Percentiles rank a stretch among this genome's conserved stretches.
These are phyloP conservation scores for Esteya vermicola DNA, from an alignment of 2,329 filamentous ascomycete species.

Conservation along the genomic window DNA sequence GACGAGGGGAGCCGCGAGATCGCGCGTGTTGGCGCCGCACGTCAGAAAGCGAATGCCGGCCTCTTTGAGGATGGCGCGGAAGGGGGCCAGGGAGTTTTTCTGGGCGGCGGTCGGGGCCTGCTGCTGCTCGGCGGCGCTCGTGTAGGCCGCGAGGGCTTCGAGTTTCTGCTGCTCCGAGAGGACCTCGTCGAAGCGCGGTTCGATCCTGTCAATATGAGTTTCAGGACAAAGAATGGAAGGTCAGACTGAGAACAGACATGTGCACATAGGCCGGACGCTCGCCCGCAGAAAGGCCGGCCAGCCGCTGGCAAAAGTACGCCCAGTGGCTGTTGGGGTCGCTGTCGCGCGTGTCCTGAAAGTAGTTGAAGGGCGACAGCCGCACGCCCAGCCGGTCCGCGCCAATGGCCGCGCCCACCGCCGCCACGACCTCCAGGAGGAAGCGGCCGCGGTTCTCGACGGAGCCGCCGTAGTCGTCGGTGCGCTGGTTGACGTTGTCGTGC, in stretches of 20 bases:
- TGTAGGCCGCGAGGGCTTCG: constrained; percentile 33
- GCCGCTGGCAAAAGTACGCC: constrained; percentile 24
- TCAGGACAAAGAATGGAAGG: neutral
- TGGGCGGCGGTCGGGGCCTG: neutral
- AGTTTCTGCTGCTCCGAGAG: constrained; percentile 22
- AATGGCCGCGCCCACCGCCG: constrained; percentile 28
- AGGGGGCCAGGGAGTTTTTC: constrained; percentile 8
- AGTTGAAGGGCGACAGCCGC: constrained; percentile 39
- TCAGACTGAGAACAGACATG: constrained; percentile 1
- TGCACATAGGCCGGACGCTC: constrained; percentile 5
- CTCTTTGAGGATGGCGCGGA: constrained; percentile 28
- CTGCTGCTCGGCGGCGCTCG: constrained; percentile 3
- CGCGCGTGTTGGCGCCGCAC: constrained; percentile 14
- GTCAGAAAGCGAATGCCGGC: constrained; percentile 22
- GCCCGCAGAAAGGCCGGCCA: constrained; percentile 9
- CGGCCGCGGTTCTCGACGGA: constrained; percentile 13
- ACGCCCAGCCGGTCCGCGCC: constrained; percentile 35
- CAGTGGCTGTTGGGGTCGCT: constrained; percentile 43
- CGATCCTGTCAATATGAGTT: constrained; percentile 1
- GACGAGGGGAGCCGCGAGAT: constrained; percentile 14
- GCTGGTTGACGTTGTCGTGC: constrained; percentile 8
- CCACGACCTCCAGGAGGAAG: constrained; percentile 12
- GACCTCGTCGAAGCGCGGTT: constrained; percentile 10
- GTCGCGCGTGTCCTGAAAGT: constrained; percentile 45
- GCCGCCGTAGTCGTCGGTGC: constrained; percentile 10